Conservation (phyloP, 2,329 filamentous ascomycete genomes). For the Calonectria leucothoes region DNA sequence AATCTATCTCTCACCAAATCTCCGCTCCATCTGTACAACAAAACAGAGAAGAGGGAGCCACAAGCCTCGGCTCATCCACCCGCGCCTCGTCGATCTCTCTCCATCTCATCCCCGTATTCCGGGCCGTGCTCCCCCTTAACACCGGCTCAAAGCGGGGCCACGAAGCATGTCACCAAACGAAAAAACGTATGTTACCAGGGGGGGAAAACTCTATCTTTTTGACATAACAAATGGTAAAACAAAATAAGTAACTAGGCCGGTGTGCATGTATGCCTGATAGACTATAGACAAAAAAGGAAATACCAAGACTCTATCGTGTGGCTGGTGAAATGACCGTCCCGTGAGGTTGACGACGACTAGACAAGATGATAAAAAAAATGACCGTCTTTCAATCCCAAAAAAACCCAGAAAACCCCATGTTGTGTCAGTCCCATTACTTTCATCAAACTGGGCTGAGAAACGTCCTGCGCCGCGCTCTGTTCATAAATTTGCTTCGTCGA, state of each 20-base stretch:
- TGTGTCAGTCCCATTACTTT: background rate
- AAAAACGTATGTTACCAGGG: background rate
- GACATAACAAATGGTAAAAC: background rate
- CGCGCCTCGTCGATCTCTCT: background rate
- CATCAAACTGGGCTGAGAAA: conserved; percentile 7
- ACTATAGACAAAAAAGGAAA: conserved; percentile 2
- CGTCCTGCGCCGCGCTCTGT: conserved; percentile 1
- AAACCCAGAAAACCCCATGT: background rate
- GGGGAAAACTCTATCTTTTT: background rate
- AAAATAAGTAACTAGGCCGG: conserved; percentile 10
- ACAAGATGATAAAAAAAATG: conserved; percentile 11
- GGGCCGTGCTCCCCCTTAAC: background rate
- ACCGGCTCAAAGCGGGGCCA: background rate
- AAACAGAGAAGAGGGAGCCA: background rate
- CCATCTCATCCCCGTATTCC: background rate
- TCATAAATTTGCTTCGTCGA: conserved; percentile 14
- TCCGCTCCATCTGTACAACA: background rate
- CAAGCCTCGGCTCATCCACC: background rate
- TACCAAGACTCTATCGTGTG: conserved; percentile 4
- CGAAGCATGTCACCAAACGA: background rate
- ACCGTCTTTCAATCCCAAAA: conserved; percentile 1
- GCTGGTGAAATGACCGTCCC: background rate
- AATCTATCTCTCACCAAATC: background rate
- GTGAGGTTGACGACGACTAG: background rate
- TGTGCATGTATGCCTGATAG: background rate